Conservation (phyloP, 1,284 basidiomycete species). For the Porogramme epimiltina region DNA sequence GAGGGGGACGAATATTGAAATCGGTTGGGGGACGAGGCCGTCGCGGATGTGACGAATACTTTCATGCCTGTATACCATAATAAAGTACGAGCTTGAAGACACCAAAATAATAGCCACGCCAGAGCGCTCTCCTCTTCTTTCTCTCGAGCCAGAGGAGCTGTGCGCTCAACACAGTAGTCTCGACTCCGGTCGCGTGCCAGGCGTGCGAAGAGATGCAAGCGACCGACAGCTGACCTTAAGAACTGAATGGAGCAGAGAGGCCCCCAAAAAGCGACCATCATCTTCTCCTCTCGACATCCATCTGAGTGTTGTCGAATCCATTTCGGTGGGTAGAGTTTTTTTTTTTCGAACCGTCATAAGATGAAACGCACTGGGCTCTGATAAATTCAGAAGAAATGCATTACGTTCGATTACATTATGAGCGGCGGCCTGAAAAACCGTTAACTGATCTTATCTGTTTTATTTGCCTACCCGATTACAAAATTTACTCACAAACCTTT, state of each 20-base stretch:
- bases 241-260: background rate
- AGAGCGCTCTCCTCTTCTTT: background rate
- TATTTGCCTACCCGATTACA: background rate
- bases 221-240: background rate
- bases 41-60: background rate
- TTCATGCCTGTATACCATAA: background rate
- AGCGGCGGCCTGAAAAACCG: constrained; percentile 90
- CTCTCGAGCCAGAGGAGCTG: background rate
- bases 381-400: constrained; percentile 67
- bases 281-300: background rate
- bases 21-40: background rate
- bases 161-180: too few species aligned
- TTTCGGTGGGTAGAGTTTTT: too few species aligned
- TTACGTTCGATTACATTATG: constrained; percentile 55
- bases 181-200: background rate
- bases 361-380: constrained; percentile 94
- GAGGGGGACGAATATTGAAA: constrained; percentile 23
- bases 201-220: background rate
- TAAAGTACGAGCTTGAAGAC: too few species aligned
- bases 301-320: too few species aligned
- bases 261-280: background rate
- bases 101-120: background rate
- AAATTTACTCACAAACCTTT: constrained; percentile 6
- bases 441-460: constrained; percentile 60
- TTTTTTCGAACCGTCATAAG: constrained; percentile 34